These are phyloP conservation scores for Wallacemonas sp. DNA, from an alignment of 208 protist genomes.

Conservation along the genomic window DNA sequence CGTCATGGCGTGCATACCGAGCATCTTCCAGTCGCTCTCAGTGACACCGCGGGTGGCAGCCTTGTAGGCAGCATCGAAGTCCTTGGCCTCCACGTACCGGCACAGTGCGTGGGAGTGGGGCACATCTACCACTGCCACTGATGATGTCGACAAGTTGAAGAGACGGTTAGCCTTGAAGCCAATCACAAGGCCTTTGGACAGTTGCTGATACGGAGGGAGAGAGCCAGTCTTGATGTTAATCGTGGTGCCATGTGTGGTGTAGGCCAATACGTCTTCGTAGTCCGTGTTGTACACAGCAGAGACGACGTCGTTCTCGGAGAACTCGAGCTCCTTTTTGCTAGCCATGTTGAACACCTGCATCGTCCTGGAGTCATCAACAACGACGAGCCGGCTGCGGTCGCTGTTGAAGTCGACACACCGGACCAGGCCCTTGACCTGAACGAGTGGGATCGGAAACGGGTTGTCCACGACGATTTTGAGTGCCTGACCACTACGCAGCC, in stretches of 20 bases:
- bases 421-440: constrained; percentile 79
- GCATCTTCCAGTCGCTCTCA: constrained; percentile 93
- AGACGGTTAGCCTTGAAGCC: constrained; percentile 95
- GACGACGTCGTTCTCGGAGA: constrained; percentile 85
- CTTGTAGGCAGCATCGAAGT: constrained; percentile 89
- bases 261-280: constrained; percentile 96
- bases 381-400: constrained; percentile 87
- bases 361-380: constrained; percentile 91
- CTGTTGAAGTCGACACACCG: constrained; percentile 91
- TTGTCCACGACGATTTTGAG: constrained; percentile 97
- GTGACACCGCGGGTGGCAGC: constrained; percentile 95
- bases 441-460: constrained; percentile 92
- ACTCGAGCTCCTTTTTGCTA: constrained; percentile 88
- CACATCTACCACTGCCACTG: constrained; percentile 92
- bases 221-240: constrained; percentile 94
- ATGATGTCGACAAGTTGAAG: constrained; percentile 89
- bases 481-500: constrained; percentile 89
- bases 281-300: constrained; percentile 95
- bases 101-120: constrained; percentile 91
- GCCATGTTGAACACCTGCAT: constrained; percentile 89
- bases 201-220: constrained; percentile 93
- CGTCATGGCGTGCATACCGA: constrained; percentile 92
- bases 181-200: constrained; percentile 92
- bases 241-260: constrained; percentile 68
- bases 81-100: constrained; percentile 90